Base-by-base conservation (phyloP, 2,329 filamentous ascomycete species). In the Dactylonectria macrodidyma region DNA sequence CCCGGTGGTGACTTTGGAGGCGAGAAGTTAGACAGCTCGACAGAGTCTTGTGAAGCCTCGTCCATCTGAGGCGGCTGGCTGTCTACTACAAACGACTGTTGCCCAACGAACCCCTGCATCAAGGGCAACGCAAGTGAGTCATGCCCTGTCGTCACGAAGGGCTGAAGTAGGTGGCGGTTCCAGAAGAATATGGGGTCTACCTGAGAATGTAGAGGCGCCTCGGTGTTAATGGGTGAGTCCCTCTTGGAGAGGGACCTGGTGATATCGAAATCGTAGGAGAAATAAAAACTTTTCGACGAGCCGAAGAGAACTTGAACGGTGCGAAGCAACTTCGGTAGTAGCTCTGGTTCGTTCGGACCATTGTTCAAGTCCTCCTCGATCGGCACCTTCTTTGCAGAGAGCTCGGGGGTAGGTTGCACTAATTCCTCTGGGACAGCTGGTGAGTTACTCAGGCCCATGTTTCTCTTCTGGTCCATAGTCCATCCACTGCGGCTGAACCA, bases 81-180 rank as follows among this genome's bases (percentile, higher is more conserved):
- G 73, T 94, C 92, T 26, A 95, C 89, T 9, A 91, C 88, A 78
- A 99, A 98, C 2, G 90, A 85, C 69, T 90, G 87, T 80, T 98
- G 96, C 1, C 95, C 95, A 22, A 99, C 90, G 74, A 98, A 99
- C 0, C 96, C 96, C 81, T 98, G 96, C 81, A 99, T 93, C 3
- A 99, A 75, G 2, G 96, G 96, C 24, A 98, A 82, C 1, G 92
- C 86, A 61, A 97, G 87, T 0, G 85, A 84, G 73, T 94, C 89
- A 24, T 93, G 89, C 1, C 92, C 91, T n/a, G 88, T 86, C 19
- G 93, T 88, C 55, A 94, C 88, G 68, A 99, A 95, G 0, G 93
- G 91, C 33, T 87, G 82, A 30, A 93, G 83, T 14, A 98, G 86
- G 77, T 94, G 86, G 30, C 87, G 87, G 76, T 99, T 99, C 95